These are phyloP conservation scores for Bipolaris zeicola DNA, from an alignment of 2,329 filamentous ascomycete genomes.

Conservation along the genomic window DNA sequence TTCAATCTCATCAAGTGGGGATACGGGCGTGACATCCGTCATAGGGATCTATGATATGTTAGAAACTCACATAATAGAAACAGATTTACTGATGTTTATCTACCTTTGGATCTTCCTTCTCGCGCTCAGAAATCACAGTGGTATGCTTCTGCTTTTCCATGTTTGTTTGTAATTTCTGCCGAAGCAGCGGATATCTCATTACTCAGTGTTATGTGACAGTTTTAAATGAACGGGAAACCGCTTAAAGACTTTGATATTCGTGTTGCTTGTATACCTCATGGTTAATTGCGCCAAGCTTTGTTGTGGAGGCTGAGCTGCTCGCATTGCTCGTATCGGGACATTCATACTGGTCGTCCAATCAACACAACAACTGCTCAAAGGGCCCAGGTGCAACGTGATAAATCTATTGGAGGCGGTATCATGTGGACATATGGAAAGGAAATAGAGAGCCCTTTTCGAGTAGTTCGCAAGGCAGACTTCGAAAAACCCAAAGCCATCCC, in stretches of 20 bases:
- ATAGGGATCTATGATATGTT: background rate
- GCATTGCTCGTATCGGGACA: constrained; percentile 21
- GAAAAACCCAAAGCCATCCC: background rate
- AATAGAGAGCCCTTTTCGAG: too few species aligned
- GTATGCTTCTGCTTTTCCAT: background rate
- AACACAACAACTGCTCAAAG: background rate
- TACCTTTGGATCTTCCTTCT: background rate
- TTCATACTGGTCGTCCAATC: background rate
- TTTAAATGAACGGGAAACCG: background rate
- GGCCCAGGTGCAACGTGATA: background rate
- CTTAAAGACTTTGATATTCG: background rate
- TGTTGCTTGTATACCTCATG: background rate
- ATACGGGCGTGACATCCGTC: background rate
- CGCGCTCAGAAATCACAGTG: background rate
- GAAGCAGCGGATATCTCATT: background rate
- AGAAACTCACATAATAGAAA: background rate
- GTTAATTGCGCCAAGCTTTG: constrained; percentile 16
- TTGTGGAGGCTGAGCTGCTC: constrained; percentile 22
- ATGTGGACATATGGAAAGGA: background rate
- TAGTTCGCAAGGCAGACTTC: background rate
- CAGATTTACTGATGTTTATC: background rate
- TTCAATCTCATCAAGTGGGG: background rate
- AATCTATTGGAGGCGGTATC: background rate
- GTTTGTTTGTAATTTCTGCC: background rate
- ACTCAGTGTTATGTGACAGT: background rate